phyloP scores from a whole-genome alignment of 345 rosid species.

The Acer campestre region DNA sequence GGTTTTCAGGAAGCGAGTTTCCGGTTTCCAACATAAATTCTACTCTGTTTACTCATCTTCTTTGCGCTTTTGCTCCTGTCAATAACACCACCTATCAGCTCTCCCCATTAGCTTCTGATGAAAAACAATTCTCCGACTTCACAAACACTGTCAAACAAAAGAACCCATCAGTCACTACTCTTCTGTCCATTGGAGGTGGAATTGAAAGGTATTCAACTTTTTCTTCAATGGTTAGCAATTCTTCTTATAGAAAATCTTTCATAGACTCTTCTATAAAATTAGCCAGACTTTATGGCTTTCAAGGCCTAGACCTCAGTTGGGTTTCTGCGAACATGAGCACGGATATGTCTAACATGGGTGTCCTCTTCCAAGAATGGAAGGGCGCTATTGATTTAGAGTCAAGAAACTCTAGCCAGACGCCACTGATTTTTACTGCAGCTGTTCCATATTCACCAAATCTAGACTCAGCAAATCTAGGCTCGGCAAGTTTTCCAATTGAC shows the following conservation, averaged over 20 bases:
- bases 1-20: too few relatives aligned
- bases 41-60: too few relatives aligned
- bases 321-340: not conserved
- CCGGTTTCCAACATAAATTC: too few relatives aligned
- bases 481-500: too few relatives aligned
- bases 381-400: slow-evolving; percentile 20
- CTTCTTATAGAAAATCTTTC: slow-evolving; percentile 5
- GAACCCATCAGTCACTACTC: too few relatives aligned
- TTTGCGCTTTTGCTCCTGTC: too few relatives aligned
- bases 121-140: too few relatives aligned
- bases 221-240: not conserved
- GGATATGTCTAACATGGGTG: slow-evolving; percentile 13
- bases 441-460: not conserved
- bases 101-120: too few relatives aligned
- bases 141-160: too few relatives aligned
- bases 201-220: not conserved
- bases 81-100: too few relatives aligned
- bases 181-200: too few relatives aligned
- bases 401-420: not conserved
- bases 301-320: slow-evolving; percentile 34
- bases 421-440: slow-evolving; percentile 16
- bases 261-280: not conserved
- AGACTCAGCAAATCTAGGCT: not conserved
- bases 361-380: slow-evolving; percentile 12
- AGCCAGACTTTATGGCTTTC: not conserved